phyloP scores from a whole-genome alignment of 208 protist genomes.

The Naegleria fowleri region DNA sequence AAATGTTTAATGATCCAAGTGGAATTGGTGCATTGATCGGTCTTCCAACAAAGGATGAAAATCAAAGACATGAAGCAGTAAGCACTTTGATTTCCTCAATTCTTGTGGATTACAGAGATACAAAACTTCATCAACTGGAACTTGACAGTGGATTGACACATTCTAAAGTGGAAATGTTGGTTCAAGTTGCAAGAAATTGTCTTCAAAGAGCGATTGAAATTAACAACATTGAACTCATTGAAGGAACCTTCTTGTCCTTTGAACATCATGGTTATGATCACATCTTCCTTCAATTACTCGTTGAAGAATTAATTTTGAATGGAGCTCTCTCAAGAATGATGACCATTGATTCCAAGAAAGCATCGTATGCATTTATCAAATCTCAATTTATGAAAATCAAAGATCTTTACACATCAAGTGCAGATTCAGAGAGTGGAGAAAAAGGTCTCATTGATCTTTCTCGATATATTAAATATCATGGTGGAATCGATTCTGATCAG shows the following conservation, averaged over 20 bases:
- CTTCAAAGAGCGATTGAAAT: not conserved
- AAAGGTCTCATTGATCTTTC: not conserved
- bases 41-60: not conserved
- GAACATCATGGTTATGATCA: not conserved
- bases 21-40: not conserved
- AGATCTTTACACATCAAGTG: not conserved
- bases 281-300: not conserved
- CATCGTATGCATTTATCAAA: not conserved
- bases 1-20: not conserved
- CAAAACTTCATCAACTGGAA: not conserved
- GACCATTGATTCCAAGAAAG: not conserved
- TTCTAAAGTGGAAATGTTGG: not conserved
- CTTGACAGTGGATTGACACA: not conserved
- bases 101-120: not conserved
- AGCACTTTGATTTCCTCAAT: not conserved
- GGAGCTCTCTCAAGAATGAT: not conserved
- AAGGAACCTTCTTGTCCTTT: not conserved
- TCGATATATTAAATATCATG: not conserved
- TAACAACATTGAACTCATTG: not conserved
- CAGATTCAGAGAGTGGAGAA: not conserved
- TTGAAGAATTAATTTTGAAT: not conserved
- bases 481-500: not conserved
- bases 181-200: slow-evolving; percentile 9
- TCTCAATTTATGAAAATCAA: not conserved
- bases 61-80: not conserved